Percentiles rank a stretch among this genome's conserved stretches.
Conservation (phyloP, 2,329 filamentous ascomycete genomes). For the Cladophialophora chaetospira region DNA sequence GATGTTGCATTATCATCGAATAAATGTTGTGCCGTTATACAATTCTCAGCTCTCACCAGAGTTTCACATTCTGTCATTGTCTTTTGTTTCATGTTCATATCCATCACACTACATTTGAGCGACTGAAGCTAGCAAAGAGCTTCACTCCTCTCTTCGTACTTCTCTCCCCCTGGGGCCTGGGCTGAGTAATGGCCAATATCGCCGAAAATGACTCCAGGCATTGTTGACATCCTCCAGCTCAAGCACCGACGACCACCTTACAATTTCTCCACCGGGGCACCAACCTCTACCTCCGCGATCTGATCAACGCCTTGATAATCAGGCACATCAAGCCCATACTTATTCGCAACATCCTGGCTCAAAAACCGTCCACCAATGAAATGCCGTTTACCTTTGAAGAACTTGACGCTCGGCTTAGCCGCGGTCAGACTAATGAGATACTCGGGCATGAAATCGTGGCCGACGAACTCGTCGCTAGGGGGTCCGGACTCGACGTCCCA, state of each 20-base stretch:
- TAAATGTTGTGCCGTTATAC: too few species aligned
- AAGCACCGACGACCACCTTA: neutral
- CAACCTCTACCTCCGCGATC: conserved; percentile 66
- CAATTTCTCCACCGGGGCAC: conserved; percentile 31
- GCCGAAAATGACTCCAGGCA: neutral
- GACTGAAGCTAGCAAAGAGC: too few species aligned
- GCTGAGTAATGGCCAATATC: too few species aligned
- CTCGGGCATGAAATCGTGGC: conserved; percentile 76
- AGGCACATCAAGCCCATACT: conserved; percentile 83
- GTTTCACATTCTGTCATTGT: too few species aligned
- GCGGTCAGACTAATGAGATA: conserved; percentile 87
- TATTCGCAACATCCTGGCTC: conserved; percentile 72
- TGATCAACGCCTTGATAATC: conserved; percentile 85
- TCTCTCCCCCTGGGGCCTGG: too few species aligned
- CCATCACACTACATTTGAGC: too few species aligned
- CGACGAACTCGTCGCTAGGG: conserved; percentile 68
- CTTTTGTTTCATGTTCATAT: too few species aligned
- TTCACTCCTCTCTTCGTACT: too few species aligned
- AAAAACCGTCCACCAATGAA: conserved; percentile 93
- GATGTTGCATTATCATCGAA: too few species aligned
- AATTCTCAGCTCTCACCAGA: too few species aligned
- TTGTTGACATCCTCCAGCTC: neutral
- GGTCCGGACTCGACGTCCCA: conserved; percentile 92
- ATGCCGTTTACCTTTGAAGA: conserved; percentile 77
- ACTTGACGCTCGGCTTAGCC: conserved; percentile 83